Base-by-base conservation (phyloP, 257 asterid genomes). In the Mentha longifolia region DNA sequence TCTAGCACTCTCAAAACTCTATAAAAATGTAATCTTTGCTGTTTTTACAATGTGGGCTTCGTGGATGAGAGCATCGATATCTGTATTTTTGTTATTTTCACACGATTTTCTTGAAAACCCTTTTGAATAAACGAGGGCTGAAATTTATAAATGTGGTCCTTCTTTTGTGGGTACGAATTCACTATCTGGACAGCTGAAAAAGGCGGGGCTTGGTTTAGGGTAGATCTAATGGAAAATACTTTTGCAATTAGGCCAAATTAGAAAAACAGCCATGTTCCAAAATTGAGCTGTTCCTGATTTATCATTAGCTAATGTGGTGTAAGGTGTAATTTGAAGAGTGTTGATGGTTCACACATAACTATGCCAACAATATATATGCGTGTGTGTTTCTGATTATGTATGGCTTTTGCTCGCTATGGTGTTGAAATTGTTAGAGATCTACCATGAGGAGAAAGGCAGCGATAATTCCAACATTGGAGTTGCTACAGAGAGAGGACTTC, bases 401-500 rank as follows among this genome's bases (percentile, higher is more conserved):
- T 71, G 25, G 16, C 65, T 12, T 56, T 56, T 6, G 51, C 9
- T 55, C 25, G 33, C 4, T 45, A 69, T 55, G 9, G 15, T n/a
- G 1, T 41, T 70, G 20, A 22, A 57, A 20, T 16, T 42, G 9
- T 6, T 65, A 87, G 93, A 75, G 70, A 78, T 45, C 70, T 71
- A 78, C 45, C 42, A 77, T 77, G 90, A 80, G 70, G 84, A 84
- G 60, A 83, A 83, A 77, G 83, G 65, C 58, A 75, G 68, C 65
- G 69, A 78, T 43, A 70, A 61, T 22, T 60, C 79, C 43, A 74
- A 83, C 74, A 73, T 85, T 61, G 78, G 84, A 84, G 73, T 85
- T 70, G 73, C 85, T 11, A 77, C 81, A 5, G 94, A 82, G 65
- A 85, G 73, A 81, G 91, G 93, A 65, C 83, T 87, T 75, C 92